These are phyloP conservation scores for Coccomyxa subellipsoidea DNA, from an alignment of 163 green algal genomes.

Conservation along the genomic window DNA sequence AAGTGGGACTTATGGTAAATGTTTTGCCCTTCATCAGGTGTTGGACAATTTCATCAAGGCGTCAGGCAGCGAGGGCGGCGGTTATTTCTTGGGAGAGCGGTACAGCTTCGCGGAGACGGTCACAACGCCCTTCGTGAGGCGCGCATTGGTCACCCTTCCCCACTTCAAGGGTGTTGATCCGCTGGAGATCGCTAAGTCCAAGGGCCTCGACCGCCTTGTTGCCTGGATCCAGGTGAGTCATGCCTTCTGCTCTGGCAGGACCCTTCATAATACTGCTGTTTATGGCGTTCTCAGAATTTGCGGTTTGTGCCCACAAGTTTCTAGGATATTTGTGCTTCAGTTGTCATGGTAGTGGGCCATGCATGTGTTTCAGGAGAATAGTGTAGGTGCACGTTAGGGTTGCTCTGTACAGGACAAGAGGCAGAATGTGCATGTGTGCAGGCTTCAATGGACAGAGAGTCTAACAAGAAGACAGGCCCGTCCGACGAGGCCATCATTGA, in stretches of 20 bases:
- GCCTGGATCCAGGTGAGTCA: background rate
- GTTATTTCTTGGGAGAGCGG: background rate
- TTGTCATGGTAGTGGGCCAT: no score
- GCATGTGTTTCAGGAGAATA: no score
- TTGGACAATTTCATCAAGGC: background rate
- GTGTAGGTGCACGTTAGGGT: no score
- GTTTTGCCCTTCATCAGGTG: background rate
- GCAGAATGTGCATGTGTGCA: no score
- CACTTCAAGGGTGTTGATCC: background rate
- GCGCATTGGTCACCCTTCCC: background rate
- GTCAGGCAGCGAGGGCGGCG: background rate
- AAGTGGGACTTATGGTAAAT: background rate
- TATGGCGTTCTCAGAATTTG: no score
- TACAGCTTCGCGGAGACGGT: conserved; percentile 9
- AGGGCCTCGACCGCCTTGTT: background rate
- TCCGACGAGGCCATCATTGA: conserved; percentile 8
- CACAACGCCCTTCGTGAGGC: conserved; percentile 7
- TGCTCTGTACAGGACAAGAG: no score
- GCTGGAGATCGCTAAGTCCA: background rate
- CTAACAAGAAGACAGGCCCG: conserved; percentile 2
- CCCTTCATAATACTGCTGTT: background rate
- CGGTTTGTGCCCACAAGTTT: no score
- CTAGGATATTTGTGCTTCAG: no score
- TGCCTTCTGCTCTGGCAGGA: background rate
- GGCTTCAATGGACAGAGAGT: background rate